These are phyloP conservation scores for Claviceps sp. DNA, from an alignment of 2,329 filamentous ascomycete species.

Conservation along the genomic window DNA sequence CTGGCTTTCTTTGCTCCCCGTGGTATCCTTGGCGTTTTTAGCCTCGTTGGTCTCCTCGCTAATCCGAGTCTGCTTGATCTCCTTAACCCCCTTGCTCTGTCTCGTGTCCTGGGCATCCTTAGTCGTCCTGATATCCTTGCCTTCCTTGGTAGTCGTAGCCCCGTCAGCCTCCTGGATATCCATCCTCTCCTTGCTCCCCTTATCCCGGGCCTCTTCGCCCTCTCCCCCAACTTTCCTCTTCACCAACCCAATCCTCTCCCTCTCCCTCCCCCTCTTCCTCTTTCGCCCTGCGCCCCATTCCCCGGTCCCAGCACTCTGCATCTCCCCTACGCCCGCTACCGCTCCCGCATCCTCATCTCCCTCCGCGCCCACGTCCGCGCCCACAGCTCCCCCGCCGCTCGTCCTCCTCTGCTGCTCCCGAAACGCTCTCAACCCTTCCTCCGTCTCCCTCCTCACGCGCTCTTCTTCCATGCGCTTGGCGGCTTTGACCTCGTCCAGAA, in stretches of 20 bases:
- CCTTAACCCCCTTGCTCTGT: too few relatives aligned
- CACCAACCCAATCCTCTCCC: conserved; percentile 5
- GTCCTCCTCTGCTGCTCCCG: conserved; percentile 33
- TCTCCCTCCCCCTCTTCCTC: conserved; percentile 13
- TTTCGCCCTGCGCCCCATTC: conserved; percentile 13
- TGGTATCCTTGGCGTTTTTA: too few relatives aligned
- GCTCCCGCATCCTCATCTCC: conserved; percentile 7
- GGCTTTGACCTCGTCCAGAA: conserved; percentile 47
- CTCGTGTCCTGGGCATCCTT: too few relatives aligned
- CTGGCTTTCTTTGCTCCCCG: too few relatives aligned
- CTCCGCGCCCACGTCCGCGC: conserved; percentile 22
- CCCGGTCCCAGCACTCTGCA: conserved; percentile 6
- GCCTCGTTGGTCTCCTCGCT: too few relatives aligned
- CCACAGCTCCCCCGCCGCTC: conserved; percentile 8
- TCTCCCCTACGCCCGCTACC: conserved; percentile 23
- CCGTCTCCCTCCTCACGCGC: conserved; percentile 38
- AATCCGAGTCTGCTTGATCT: too few relatives aligned
- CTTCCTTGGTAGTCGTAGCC: too few relatives aligned
- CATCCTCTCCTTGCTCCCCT: background rate
- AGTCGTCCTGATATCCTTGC: too few relatives aligned
- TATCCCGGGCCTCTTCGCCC: conserved; percentile 1
- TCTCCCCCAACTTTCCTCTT: conserved; percentile 6
- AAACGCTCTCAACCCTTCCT: conserved; percentile 43
- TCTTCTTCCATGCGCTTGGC: conserved; percentile 40
- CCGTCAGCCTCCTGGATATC: too few relatives aligned